Evolutionary conservation across 306 rosid genomes (phyloP).

Genomic region (Cucurbita ficifolia): DNA sequence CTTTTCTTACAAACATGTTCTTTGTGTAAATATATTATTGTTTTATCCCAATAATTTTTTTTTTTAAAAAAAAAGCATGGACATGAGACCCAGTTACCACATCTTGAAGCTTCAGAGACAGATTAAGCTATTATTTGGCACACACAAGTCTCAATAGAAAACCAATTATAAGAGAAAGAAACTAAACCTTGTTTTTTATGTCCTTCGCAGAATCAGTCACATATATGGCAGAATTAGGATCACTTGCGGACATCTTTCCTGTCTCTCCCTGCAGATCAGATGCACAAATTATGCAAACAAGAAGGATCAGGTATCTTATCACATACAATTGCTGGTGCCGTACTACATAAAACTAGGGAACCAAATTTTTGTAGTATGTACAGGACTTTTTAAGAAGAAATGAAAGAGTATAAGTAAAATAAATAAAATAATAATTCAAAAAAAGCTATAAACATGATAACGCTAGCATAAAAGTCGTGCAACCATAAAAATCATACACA

Average conservation of each 20-base stretch:
- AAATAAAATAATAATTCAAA: neutral
- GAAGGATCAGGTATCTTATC: too few species aligned
- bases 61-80: neutral
- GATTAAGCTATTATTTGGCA: neutral
- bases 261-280: conserved; percentile 64
- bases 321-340: too few species aligned
- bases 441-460: neutral
- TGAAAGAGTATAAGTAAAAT: neutral
- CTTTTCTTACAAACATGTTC: neutral
- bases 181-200: conserved; percentile 63
- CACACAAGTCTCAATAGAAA: neutral
- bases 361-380: neutral
- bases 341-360: neutral
- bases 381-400: neutral
- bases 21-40: neutral
- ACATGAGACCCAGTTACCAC: neutral
- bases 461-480: neutral
- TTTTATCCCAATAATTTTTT: neutral
- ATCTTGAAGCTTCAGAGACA: neutral
- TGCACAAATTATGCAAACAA: neutral
- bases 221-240: conserved; percentile 91
- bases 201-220: conserved; percentile 87
- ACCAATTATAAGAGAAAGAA: neutral
- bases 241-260: conserved; percentile 97
- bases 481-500: neutral